Conservation (phyloP, 345 rosid genomes). For the Arabidopsis arenosa region DNA sequence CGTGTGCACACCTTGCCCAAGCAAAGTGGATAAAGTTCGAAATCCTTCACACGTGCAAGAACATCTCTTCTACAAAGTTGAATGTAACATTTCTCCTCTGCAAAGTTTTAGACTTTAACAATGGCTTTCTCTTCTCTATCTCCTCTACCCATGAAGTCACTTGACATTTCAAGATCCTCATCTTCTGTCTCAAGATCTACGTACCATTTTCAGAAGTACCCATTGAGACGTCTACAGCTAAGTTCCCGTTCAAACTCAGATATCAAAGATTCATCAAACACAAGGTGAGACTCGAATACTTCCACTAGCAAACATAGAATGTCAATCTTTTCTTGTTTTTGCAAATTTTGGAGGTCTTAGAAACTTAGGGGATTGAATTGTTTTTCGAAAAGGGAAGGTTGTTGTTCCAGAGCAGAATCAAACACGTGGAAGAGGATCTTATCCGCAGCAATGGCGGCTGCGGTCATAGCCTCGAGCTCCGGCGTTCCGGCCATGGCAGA, state of each 20-base stretch:
- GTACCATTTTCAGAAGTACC: slow-evolving; percentile 23
- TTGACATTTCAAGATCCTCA: slow-evolving; percentile 32
- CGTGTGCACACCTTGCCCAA: slow-evolving; percentile 39
- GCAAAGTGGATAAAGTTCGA: slow-evolving; percentile 37
- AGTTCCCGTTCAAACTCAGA: slow-evolving; percentile 21
- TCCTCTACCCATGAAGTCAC: slow-evolving; percentile 38
- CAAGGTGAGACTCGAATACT: slow-evolving; percentile 32
- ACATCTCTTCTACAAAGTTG: slow-evolving; percentile 1
- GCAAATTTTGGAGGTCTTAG: background rate
- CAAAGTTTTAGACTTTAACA: slow-evolving; percentile 24
- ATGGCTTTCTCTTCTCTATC: slow-evolving; percentile 45
- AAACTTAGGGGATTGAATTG: slow-evolving; percentile 18
- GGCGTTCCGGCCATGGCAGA: slow-evolving; percentile 74
- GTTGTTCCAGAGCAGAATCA: slow-evolving; percentile 38
- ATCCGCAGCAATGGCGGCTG: slow-evolving; percentile 67
- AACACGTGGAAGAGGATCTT: slow-evolving; percentile 60
- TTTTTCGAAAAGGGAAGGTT: slow-evolving; percentile 60
- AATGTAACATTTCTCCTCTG: slow-evolving; percentile 3
- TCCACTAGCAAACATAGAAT: background rate
- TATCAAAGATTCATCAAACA: slow-evolving; percentile 30
- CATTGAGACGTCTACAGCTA: slow-evolving; percentile 37
- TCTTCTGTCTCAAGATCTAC: slow-evolving; percentile 29
- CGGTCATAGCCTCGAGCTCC: slow-evolving; percentile 58
- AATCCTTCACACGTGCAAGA: slow-evolving; percentile 39
- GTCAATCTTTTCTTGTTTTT: background rate